phyloP scores from a whole-genome alignment of 1,139 yeast species.

The Hanseniaspora sp. region DNA sequence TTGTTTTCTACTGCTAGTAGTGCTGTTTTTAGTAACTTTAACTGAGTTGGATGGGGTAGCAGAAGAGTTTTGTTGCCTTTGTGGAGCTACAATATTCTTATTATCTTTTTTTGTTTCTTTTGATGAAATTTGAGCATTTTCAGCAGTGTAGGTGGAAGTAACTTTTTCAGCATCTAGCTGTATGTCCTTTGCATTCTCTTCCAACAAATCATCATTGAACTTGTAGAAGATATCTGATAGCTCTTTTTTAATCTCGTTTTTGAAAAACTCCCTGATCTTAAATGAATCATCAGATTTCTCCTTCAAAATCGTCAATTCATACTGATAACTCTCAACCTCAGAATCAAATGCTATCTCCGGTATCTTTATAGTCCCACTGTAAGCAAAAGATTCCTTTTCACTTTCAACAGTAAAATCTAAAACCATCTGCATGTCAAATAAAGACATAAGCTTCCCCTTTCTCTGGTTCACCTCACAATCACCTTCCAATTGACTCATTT shows the following conservation, averaged over 20 bases:
- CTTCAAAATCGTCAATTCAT: constrained; percentile 58
- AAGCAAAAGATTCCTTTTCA: constrained; percentile 28
- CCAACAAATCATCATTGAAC: constrained; percentile 70
- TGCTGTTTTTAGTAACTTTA: constrained; percentile 17
- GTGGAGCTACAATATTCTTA: too few relatives aligned
- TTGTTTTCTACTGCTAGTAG: constrained; percentile 39
- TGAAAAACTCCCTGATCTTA: constrained; percentile 27
- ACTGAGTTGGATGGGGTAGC: neutral
- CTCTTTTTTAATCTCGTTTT: constrained; percentile 45
- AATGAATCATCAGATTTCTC: constrained; percentile 39
- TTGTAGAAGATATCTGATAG: constrained; percentile 44
- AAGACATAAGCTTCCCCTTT: constrained; percentile 87
- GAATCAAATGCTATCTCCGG: constrained; percentile 97
- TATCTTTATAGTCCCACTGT: constrained; percentile 60
- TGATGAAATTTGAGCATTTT: constrained; percentile 51
- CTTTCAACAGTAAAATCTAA: constrained; percentile 45
- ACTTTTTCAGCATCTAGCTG: constrained; percentile 67
- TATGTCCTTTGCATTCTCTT: constrained; percentile 70
- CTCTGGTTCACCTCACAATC: constrained; percentile 95
- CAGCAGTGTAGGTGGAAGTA: constrained; percentile 54
- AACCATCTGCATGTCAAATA: constrained; percentile 68
- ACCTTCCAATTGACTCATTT: constrained; percentile 52
- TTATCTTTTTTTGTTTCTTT: too few relatives aligned
- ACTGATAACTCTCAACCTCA: constrained; percentile 72
- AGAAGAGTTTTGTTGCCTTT: neutral